Base-by-base conservation (phyloP, 1,284 basidiomycete species). In the Trichosporon inkin region DNA sequence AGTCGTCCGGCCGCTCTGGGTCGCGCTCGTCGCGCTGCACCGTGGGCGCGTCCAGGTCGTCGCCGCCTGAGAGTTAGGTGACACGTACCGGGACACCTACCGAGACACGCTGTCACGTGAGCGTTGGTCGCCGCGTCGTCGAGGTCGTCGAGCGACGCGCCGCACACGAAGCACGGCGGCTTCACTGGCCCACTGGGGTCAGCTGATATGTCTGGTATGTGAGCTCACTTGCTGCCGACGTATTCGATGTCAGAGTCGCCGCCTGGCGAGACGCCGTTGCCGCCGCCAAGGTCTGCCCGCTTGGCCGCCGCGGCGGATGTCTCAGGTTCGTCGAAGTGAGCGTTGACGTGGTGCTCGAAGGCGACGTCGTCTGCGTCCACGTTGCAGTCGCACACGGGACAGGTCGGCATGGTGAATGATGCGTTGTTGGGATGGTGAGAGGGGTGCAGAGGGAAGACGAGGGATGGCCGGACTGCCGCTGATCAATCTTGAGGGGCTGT, bases 291-390 rank as follows among this genome's bases (percentile, higher is more conserved):
- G 36, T 20, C 24, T 14, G 24, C 8, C 7, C 41, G 41, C 24
- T 14, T 10, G 14, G 41, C 41, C 7, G 22, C 41, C 3, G 41
- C 41, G 6, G 1, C 16, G 24, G 54, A 41, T 16, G 28, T 39
- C 32, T 35, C 55, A 17, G 41, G 41, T 10, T 24, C 55, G 4
- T 61, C 61, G 58, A 75, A 73, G 58, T 74, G 72, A 2, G 62
- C 55, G 54, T 75, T 72, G 44, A 75, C 71, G 59, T 75, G 73
- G 36, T 70, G 65, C 13, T 58, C 61, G 54, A 72, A 69, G 0
- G 67, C 69, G 1, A 37, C 34, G 10, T 67, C 55, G 55, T 70
- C 70, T 1, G 68, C 68, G 49, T 69, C 39, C 19, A 68, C 36
- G 14, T 58, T 19, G 37, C 64, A 22, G 1, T 60, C 61, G 49